Conservation (phyloP, 306 rosid genomes). For the Rosa rugosa region DNA sequence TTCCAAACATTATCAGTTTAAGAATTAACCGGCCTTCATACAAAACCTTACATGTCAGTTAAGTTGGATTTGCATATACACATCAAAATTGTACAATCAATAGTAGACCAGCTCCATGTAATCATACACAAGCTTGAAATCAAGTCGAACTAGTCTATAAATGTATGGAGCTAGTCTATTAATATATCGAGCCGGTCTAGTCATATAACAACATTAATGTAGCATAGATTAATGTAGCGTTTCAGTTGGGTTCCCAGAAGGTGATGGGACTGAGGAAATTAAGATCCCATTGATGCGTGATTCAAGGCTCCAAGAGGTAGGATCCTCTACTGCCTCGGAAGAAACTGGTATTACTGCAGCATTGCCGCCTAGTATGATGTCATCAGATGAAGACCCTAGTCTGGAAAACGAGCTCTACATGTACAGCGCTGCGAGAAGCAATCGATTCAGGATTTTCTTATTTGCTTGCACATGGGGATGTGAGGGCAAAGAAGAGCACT, state of each 20-base stretch:
- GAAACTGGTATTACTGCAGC: constrained; percentile 26
- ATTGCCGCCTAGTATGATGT: constrained; percentile 63
- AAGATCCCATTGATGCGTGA: constrained; percentile 64
- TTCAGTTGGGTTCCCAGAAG: constrained; percentile 45
- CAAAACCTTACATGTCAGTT: too few species aligned
- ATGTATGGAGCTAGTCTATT: too few species aligned
- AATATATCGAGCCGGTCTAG: too few species aligned
- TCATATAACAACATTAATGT: too few species aligned
- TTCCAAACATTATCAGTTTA: too few species aligned
- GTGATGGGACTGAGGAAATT: constrained; percentile 48
- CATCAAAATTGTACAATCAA: too few species aligned
- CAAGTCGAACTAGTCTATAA: too few species aligned
- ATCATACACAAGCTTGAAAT: too few species aligned
- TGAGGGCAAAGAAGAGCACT: too few species aligned
- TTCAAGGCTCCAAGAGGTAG: constrained; percentile 29
- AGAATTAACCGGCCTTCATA: too few species aligned
- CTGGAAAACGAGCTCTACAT: constrained; percentile 83
- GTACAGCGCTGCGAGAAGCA: constrained; percentile 80
- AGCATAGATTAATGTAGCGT: not conserved
- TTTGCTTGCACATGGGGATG: constrained; percentile 85
- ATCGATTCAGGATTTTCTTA: constrained; percentile 90
- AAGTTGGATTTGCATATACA: too few species aligned
- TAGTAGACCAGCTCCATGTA: too few species aligned
- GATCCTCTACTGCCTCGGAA: constrained; percentile 33
- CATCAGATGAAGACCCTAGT: constrained; percentile 71